Base-by-base conservation (phyloP, 2,329 filamentous ascomycete genomes). In the Fusarium torulosum region DNA sequence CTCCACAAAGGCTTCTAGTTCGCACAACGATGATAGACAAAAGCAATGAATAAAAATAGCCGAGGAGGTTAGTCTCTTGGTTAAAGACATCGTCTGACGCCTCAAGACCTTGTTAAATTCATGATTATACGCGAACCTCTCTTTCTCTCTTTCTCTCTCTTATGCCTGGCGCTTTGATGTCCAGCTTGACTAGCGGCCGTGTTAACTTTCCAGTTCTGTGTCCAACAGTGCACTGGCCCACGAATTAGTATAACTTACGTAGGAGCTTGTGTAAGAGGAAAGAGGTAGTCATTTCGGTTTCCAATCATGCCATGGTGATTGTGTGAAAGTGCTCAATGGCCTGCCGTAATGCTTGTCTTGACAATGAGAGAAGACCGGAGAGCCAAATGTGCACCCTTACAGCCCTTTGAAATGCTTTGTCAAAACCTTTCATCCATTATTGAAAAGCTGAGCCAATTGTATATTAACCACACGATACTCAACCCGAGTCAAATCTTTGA, bases 101-200 rank as follows among this genome's bases (percentile, higher is more conserved):
- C 38, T 52, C 42, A 37, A 45, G 44, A 53, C 54, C 29, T 62
- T 56, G 62, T 47, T 35, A 14, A 63, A 58, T 64, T 58, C 44
- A 44, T 65, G 68, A 49, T 52, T 68, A 63, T 37, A 46, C 47
- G 53, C 38, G n/a, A 17, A 59, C 46, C 54, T 58, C 59, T n/a
- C n/a, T n/a, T n/a, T n/a, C n/a, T n/a, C n/a, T n/a, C n/a, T n/a
- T n/a, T n/a, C n/a, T n/a, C n/a, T 37, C 33, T 35, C n/a, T 19
- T 45, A 50, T 27, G 41, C 59, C 43, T 67, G 55, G 70, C 47
- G 52, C 55, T 40, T 19, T 55, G 44, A 60, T 45, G 31, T 15
- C 29, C 11, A 33, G 15, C 58, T 57, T 67, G 63, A 63, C 53
- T 69, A 53, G 49, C 64, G 33, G 41, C 25, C 21, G 47, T 58